These are phyloP conservation scores for Quercus phellos DNA, from an alignment of 331 rosid species.

Conservation along the genomic window DNA sequence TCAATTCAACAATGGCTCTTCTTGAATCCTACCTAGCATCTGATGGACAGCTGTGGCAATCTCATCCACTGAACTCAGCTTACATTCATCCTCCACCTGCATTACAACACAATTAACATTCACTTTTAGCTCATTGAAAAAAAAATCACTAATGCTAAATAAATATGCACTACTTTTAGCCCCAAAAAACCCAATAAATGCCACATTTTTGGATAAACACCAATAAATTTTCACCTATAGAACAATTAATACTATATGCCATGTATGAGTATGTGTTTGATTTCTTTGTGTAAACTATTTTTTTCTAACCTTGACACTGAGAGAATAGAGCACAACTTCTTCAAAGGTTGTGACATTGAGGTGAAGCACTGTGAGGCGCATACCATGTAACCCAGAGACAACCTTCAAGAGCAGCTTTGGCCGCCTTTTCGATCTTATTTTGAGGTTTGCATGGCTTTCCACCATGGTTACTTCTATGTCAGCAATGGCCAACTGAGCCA, in stretches of 20 bases:
- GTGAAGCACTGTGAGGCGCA: slow-evolving; percentile 79
- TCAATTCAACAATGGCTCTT: slow-evolving; percentile 37
- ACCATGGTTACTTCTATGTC: slow-evolving; percentile 93
- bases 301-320: slow-evolving; percentile 68
- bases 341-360: slow-evolving; percentile 64
- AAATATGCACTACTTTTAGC: neutral
- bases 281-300: neutral
- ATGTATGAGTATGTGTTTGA: neutral
- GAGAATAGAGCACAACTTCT: slow-evolving; percentile 60
- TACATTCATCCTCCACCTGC: slow-evolving; percentile 90
- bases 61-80: slow-evolving; percentile 80
- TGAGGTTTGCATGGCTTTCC: slow-evolving; percentile 85
- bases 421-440: slow-evolving; percentile 63
- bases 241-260: too few relatives aligned
- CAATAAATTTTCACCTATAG: neutral
- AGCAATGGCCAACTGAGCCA: slow-evolving; percentile 36
- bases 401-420: slow-evolving; percentile 77
- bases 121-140: neutral
- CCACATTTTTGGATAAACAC: neutral
- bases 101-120: neutral
- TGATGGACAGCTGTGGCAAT: slow-evolving; percentile 76
- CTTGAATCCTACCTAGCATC: slow-evolving; percentile 62
- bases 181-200: neutral
- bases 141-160: neutral
- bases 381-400: slow-evolving; percentile 59